phyloP scores from a whole-genome alignment of 352 stramenopile genomes.

The Vaucheria bursata region DNA sequence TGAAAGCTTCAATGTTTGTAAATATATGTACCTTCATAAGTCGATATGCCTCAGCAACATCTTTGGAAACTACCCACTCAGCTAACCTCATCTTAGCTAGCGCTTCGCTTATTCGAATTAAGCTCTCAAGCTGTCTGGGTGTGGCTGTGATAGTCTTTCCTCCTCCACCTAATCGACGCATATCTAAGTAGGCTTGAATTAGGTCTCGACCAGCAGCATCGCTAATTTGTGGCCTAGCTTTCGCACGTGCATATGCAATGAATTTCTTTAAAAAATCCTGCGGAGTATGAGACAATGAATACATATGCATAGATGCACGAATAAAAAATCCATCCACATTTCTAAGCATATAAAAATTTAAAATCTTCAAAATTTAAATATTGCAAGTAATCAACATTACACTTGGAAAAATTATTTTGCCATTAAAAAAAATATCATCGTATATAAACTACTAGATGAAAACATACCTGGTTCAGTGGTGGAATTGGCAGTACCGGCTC shows the following conservation, averaged over 20 bases:
- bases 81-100: conserved; percentile 93
- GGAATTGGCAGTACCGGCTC: too few relatives aligned
- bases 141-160: conserved; percentile 95
- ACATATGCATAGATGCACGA: too few relatives aligned
- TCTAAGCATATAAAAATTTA: too few relatives aligned
- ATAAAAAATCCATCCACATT: too few relatives aligned
- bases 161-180: conserved; percentile 49
- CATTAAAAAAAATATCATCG: too few relatives aligned
- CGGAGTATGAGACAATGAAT: too few relatives aligned
- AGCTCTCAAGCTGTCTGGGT: conserved; percentile 91
- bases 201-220: conserved; percentile 77
- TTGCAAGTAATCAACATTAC: too few relatives aligned
- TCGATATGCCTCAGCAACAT: conserved; percentile 84
- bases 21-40: not conserved
- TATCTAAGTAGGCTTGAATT: conserved; percentile 77
- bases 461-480: too few relatives aligned
- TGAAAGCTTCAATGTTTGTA: not conserved
- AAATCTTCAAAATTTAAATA: too few relatives aligned
- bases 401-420: too few relatives aligned
- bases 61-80: conserved; percentile 52
- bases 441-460: too few relatives aligned
- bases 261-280: conserved; percentile 74
- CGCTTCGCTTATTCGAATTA: conserved; percentile 90
- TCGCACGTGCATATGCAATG: conserved; percentile 86
- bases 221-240: conserved; percentile 75